Base-by-base conservation (phyloP, 192 early-diverging fungal genomes). In the Coemansia sp. region DNA sequence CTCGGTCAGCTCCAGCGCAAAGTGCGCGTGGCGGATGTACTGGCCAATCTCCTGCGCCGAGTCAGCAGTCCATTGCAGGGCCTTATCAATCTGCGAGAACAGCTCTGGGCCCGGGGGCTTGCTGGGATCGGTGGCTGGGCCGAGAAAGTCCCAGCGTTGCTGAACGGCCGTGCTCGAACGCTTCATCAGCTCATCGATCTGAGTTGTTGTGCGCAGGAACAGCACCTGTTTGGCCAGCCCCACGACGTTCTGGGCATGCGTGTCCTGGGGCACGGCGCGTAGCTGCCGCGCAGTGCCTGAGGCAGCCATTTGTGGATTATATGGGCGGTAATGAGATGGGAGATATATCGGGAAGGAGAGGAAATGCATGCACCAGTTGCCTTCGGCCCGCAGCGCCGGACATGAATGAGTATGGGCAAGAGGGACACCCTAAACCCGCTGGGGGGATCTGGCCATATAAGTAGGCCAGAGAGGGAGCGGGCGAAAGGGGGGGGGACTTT, bases 91-190 rank as follows among this genome's bases (percentile, higher is more conserved):
- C 29, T 51, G 49, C 21, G 50, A 29, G 22, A 60, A 47, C 16
- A 58, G 26, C 18, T 33, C 13, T 0, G 42, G n/a, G 0, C 1
- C 18, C 22, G 41, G 39, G 17, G 28, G 14, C 8, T 23, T 17
- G 0, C 42, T 21, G 31, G 19, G 23, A 18, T 34, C 29, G 13
- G 22, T 30, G 5, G 17, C n/a, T 0, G 68, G 68, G 0, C 61
- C 61, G 9, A 72, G 56, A 49, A 64, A 72, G 32, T 72, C 68
- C 68, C 68, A 72, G 18, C 68, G 61, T 41, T 72, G 56, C 14
- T 64, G 39, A 1, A 64, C 27, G 0, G 40, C 40, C 17, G 45
- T 38, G 31, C 61, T 60, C 0, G 61, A 39, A 12, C 43, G 13
- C 9, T 22, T 7, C 56, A 72, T 52, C 16, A 72, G 40, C 38